Conservation (phyloP, 1,139 yeast genomes). For the Geotrichum reessii region DNA sequence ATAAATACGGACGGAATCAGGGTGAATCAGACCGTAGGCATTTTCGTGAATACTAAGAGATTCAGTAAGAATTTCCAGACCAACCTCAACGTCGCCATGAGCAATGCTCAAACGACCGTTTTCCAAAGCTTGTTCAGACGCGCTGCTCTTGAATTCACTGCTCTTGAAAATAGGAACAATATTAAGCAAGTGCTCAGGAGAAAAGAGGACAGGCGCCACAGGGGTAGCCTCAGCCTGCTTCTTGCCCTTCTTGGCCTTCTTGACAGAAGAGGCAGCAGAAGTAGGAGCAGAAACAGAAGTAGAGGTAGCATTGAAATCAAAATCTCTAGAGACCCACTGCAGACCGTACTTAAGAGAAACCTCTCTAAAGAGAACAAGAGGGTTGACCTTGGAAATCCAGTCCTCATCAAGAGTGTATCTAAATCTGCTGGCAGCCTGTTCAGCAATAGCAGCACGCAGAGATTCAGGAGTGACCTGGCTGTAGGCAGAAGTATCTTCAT, state of each 20-base stretch:
- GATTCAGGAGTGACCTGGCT: constrained; percentile 42
- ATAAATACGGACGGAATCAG: constrained; percentile 70
- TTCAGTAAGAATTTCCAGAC: constrained; percentile 52
- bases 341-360: constrained; percentile 76
- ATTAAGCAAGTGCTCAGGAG: constrained; percentile 52
- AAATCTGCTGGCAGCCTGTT: constrained; percentile 51
- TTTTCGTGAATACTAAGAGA: constrained; percentile 73
- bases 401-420: constrained; percentile 50
- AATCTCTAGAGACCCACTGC: constrained; percentile 64
- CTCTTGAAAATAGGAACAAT: constrained; percentile 72
- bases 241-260: constrained; percentile 39
- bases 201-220: constrained; percentile 26
- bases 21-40: constrained; percentile 74
- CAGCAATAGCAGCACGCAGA: constrained; percentile 43
- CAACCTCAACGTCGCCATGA: constrained; percentile 34
- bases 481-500: constrained; percentile 41
- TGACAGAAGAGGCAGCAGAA: constrained; percentile 22
- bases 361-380: constrained; percentile 54
- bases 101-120: constrained; percentile 36
- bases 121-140: constrained; percentile 75
- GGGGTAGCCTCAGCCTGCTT: constrained; percentile 35
- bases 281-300: constrained; percentile 40
- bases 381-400: constrained; percentile 39
- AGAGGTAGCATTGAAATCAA: constrained; percentile 37
- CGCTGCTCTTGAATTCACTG: constrained; percentile 57